Conservation (phyloP, 1,284 basidiomycete genomes). For the Trichosporon coremiiforme region DNA sequence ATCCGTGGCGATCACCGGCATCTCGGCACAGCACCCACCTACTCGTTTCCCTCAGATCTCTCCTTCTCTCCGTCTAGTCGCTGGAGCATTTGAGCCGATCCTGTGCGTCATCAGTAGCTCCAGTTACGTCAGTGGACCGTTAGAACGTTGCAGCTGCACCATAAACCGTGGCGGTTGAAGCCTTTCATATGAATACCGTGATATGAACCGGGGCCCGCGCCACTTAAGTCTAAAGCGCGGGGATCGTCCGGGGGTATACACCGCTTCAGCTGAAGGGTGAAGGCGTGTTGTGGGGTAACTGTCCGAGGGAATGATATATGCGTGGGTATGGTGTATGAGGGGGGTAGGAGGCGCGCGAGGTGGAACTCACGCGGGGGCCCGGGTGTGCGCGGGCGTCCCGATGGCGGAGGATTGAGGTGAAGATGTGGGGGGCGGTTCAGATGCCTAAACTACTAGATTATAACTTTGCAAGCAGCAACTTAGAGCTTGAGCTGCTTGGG, state of each 20-base stretch:
- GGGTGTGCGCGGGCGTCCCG: conserved; percentile 41
- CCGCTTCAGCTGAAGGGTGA: conserved; percentile 4
- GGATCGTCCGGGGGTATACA: conserved; percentile 25
- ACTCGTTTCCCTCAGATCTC: not conserved
- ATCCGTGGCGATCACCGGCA: too few relatives aligned
- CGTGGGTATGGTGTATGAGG: conserved; percentile 29
- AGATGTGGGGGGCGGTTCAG: conserved; percentile 3
- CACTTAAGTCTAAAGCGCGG: conserved; percentile 16
- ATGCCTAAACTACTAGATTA: conserved; percentile 15
- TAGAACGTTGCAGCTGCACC: not conserved
- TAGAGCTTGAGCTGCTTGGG: conserved; percentile 87
- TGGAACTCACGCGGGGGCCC: conserved; percentile 56
- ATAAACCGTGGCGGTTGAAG: conserved; percentile 35
- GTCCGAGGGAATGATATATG: conserved; percentile 37
- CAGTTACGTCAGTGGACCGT: not conserved
- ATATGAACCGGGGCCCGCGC: conserved; percentile 19
- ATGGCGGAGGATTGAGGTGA: conserved; percentile 26
- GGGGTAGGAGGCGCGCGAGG: conserved; percentile 48
- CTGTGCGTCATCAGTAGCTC: not conserved
- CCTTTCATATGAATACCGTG: conserved; percentile 31
- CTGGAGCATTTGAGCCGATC: too few relatives aligned
- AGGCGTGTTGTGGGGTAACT: conserved; percentile 21
- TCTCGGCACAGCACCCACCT: not conserved
- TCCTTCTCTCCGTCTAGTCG: not conserved
- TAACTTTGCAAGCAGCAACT: conserved; percentile 36